These are phyloP conservation scores for Rhizopus sp. DNA, from an alignment of 371 early-diverging fungal genomes.

Conservation along the genomic window DNA sequence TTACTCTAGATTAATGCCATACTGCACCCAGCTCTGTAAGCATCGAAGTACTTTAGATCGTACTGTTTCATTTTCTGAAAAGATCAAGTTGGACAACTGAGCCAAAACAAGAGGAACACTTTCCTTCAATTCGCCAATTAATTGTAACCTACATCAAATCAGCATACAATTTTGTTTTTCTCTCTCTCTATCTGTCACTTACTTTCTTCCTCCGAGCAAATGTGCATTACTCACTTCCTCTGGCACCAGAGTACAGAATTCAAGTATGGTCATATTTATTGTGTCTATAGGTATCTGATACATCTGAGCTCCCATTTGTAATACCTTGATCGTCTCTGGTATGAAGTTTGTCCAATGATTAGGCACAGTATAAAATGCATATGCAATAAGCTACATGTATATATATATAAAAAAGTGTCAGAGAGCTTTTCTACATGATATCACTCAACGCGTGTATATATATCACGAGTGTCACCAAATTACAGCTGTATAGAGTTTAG, in stretches of 20 bases:
- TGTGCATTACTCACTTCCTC: conserved; percentile 73
- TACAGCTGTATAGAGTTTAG: conserved; percentile 78
- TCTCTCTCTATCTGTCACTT: conserved; percentile 13
- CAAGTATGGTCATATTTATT: conserved; percentile 58
- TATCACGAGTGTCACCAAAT: background rate
- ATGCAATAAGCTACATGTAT: conserved; percentile 60
- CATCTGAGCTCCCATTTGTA: conserved; percentile 44
- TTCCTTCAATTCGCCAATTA: conserved; percentile 51
- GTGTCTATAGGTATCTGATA: conserved; percentile 29
- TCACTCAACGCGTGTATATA: background rate
- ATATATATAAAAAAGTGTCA: background rate
- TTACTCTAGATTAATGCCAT: conserved; percentile 61
- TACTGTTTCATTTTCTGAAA: conserved; percentile 11
- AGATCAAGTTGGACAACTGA: conserved; percentile 29
- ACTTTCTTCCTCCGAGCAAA: conserved; percentile 53
- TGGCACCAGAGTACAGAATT: conserved; percentile 76
- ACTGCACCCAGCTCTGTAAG: conserved; percentile 67
- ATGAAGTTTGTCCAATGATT: conserved; percentile 67
- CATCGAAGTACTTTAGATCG: conserved; percentile 55
- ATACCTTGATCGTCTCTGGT: conserved; percentile 44
- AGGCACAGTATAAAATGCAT: conserved; percentile 67
- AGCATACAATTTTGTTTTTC: background rate
- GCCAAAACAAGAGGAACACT: conserved; percentile 51
- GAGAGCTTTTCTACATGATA: background rate
- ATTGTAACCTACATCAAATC: conserved; percentile 29